Evolutionary conservation across 306 rosid genomes (phyloP).

Genomic region (Coriaria nepalensis): DNA sequence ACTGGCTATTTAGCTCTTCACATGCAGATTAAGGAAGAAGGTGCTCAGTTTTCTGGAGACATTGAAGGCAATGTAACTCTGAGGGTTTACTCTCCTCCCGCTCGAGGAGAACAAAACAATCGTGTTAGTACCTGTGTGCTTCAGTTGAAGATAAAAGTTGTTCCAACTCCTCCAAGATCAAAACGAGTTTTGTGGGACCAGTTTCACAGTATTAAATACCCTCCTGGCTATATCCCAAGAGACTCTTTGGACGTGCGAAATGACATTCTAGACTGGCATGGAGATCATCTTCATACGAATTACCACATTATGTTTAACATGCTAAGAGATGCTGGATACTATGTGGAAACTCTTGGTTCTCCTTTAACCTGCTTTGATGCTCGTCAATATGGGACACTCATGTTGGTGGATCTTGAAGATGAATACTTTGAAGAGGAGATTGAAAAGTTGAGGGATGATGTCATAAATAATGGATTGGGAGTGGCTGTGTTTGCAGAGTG

Average conservation of each 20-base stretch:
- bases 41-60: slow-evolving; percentile 71
- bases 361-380: slow-evolving; percentile 94
- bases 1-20: slow-evolving; percentile 89
- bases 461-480: slow-evolving; percentile 75
- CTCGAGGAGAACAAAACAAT: slow-evolving; percentile 46
- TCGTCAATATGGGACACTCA: slow-evolving; percentile 77
- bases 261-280: slow-evolving; percentile 99
- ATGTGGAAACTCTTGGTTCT: slow-evolving; percentile 84
- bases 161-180: slow-evolving; percentile 75
- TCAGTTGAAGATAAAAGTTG: slow-evolving; percentile 74
- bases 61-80: slow-evolving; percentile 88
- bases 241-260: slow-evolving; percentile 96
- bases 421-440: slow-evolving; percentile 93
- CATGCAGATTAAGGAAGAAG: slow-evolving; percentile 95
- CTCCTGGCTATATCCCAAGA: slow-evolving; percentile 96
- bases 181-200: slow-evolving; percentile 94
- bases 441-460: slow-evolving; percentile 80
- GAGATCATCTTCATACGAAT: slow-evolving; percentile 93
- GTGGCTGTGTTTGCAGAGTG: slow-evolving; percentile 87
- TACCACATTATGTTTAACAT: slow-evolving; percentile 94
- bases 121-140: slow-evolving; percentile 66
- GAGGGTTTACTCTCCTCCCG: slow-evolving; percentile 69
- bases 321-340: slow-evolving; percentile 84
- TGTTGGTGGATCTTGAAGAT: slow-evolving; percentile 93
- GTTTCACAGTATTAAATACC: slow-evolving; percentile 89